Conservation (phyloP, 768 basidiomycete genomes). For the Cystobasidium ongulense region DNA sequence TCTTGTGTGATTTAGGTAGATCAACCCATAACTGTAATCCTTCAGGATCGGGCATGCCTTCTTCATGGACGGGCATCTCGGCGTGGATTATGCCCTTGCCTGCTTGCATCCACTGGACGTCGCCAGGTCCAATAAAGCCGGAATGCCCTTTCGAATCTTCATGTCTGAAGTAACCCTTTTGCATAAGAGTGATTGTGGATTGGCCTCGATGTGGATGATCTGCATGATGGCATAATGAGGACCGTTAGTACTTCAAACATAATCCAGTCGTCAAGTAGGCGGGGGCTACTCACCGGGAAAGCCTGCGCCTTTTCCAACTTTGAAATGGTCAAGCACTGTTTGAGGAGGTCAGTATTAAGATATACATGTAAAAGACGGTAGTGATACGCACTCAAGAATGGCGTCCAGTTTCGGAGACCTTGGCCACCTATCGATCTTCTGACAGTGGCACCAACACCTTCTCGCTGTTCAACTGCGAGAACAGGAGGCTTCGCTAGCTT, state of each 20-base stretch:
- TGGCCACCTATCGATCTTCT: constrained; percentile 74
- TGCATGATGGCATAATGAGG: constrained; percentile 71
- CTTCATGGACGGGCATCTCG: constrained; percentile 70
- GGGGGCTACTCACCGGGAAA: constrained; percentile 32
- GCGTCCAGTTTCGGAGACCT: constrained; percentile 68
- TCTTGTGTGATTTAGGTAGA: constrained; percentile 57
- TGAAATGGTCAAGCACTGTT: constrained; percentile 58
- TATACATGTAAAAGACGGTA: not conserved
- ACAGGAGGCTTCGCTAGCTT: constrained; percentile 25
- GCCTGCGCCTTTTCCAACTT: constrained; percentile 59
- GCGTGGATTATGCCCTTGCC: constrained; percentile 34
- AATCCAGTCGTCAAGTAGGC: too few relatives aligned
- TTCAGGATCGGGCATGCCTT: constrained; percentile 60
- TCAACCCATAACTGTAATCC: constrained; percentile 52
- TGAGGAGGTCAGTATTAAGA: constrained; percentile 13
- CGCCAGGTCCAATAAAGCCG: constrained; percentile 59
- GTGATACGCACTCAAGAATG: constrained; percentile 57
- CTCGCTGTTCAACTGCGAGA: constrained; percentile 41
- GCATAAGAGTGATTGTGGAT: constrained; percentile 64
- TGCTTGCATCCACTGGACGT: constrained; percentile 44
- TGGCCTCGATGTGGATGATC: constrained; percentile 92
- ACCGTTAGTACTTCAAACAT: too few relatives aligned
- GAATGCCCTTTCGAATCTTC: constrained; percentile 86
- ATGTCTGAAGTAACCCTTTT: constrained; percentile 64
- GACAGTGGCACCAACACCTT: constrained; percentile 71